Evolutionary conservation across 768 basidiomycete genomes (phyloP), one percentile per base, ranked within the genome.

Genomic region (Mycena chlorophos): DNA sequence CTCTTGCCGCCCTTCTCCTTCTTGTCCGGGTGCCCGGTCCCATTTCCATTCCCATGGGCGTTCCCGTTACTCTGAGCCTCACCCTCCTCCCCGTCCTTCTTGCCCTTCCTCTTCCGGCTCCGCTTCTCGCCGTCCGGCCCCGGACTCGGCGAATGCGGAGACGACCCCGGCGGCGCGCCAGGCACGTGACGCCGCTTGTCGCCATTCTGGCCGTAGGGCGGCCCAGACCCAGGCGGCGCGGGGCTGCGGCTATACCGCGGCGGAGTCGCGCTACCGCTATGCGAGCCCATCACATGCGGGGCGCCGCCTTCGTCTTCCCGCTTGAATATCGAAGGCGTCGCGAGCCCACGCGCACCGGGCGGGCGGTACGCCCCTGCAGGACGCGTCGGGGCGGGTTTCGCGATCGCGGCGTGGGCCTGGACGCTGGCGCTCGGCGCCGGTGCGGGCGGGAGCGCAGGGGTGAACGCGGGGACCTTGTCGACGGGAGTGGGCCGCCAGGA

Each of bases 321-420:
- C 72, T 90, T 94, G 76, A 88, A 98, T 30, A 90, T 89, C 2
- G 86, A 78, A 1, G 95, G 93, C 1, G 95, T 94, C 42, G 89
- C 84, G 1, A 90, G 79, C 0, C 96, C 96, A 4, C 96, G 82
- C 1, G 94, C 94, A 12, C 94, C 94, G 12, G 94, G 96, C 0
- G 96, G 96, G 0, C 95, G 81, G 70, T 98, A 98, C 0, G 95
- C 91, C 17, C 92, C 95, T 0, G 88, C 85, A 1, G 91, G 81
- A 63, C 88, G 92, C 13, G 81, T 58, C 3, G 81, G 71, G 0
- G 75, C 71, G 0, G 87, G 75, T 65, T 86, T 90, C 28, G 80
- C 77, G 28, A 74, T 68, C 2, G 78, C 76, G 2, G 74, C 78
- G 19, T 77, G 72, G 25, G 71, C 69, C 56, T 71, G 70, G 5